Evolutionary conservation across 139 green algal genomes (phyloP).

Genomic region (Edaphochlamys debaryana): DNA sequence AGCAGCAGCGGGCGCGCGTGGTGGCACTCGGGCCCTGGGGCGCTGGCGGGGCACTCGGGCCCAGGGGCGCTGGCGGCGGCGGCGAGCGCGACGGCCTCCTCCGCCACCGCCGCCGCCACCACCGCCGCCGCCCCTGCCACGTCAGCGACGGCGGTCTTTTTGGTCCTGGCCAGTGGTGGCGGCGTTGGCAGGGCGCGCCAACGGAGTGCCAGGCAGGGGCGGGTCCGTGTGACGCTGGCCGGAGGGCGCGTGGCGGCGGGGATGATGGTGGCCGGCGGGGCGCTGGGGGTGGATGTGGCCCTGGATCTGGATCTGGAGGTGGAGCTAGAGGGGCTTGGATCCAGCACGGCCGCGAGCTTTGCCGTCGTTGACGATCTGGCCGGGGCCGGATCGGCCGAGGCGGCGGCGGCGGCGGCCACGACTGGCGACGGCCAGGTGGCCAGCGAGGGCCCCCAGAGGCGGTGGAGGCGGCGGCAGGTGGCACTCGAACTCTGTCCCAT

Average conservation of each 20-base stretch:
- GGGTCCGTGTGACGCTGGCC: not conserved
- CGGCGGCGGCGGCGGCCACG: too few relatives aligned
- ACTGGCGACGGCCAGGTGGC: too few relatives aligned
- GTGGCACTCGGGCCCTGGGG: not conserved
- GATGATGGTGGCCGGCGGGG: not conserved
- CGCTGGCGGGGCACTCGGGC: not conserved
- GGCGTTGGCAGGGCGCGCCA: not conserved
- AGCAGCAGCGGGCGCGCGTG: not conserved
- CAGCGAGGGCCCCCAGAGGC: not conserved
- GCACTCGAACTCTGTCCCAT: too few relatives aligned
- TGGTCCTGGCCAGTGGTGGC: not conserved
- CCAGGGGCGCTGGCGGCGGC: not conserved
- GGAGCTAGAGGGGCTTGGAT: not conserved
- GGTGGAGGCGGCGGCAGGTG: not conserved
- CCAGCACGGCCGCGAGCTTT: not conserved
- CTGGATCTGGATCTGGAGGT: conserved; percentile 15
- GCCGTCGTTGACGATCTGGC: too few relatives aligned
- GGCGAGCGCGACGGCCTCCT: too few relatives aligned
- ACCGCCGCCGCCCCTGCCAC: too few relatives aligned
- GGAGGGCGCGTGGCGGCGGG: not conserved
- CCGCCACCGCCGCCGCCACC: not conserved
- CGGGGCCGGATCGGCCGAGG: not conserved
- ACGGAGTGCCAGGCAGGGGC: not conserved
- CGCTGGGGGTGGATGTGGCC: not conserved
- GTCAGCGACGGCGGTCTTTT: not conserved